Evolutionary conservation across 257 asterid species (phyloP), one percentile per base, ranked within the genome.

Genomic region (Petunia secreta): DNA sequence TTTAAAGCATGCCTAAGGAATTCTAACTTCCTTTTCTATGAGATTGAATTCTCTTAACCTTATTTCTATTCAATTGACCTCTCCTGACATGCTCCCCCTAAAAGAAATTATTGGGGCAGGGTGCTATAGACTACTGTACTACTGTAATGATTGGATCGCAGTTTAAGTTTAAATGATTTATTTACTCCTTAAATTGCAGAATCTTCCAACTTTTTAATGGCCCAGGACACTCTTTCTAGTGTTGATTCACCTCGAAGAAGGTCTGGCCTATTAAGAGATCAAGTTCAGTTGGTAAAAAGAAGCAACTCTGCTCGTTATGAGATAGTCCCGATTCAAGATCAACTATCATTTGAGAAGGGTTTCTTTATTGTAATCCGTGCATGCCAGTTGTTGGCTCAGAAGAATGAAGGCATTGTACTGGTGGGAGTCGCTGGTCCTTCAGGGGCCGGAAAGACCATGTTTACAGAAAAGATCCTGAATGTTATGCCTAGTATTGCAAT

Each of bases 391-490:
- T 84, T 95, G 87, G 92, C 95, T 85, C 99, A 95, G 85, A 91
- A 92, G 84, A 95, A 95, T 83, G 95, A 93, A 58, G 97, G 99
- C 66, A 90, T 95, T 65, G 82, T 86, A 54, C 84, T 95, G 41
- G 94, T 95, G 48, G 99, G 99, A 60, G 94, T 93, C 57, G 98
- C 99, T 6, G 98, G 99, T 40, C 99, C 99, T 48, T 95, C 98
- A 79, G 99, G 99, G 38, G 99, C 99, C 59, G 98, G 98, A 68
- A 95, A 95, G 88, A 91, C 99, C 0, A 90, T 95, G 62, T 92
- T 95, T 63, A 92, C 99, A 0, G 99, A 95, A 84, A 95, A 95
- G 91, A 88, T 95, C 79, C 86, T 88, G 75, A 90, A 85, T 84
- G 92, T 95, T 86, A 88, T 95, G 96, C 98, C 98, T 58, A 92